Evolutionary conservation across 2,329 filamentous ascomycete genomes (phyloP).

Genomic region (Leptographium procerum): DNA sequence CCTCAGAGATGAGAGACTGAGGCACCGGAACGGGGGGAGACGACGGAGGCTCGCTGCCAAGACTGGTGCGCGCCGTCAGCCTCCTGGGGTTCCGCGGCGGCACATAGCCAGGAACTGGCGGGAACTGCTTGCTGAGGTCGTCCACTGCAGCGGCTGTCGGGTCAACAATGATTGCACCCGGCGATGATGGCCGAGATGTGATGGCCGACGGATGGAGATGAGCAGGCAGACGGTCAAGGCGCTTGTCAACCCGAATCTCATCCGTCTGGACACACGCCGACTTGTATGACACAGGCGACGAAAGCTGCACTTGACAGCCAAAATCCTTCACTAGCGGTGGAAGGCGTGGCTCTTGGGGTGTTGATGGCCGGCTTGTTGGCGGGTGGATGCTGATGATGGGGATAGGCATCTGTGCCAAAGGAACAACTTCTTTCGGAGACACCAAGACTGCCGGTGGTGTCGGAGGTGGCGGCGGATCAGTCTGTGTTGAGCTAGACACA

Average conservation of each 20-base stretch:
- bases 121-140: conserved; percentile 31
- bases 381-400: conserved; percentile 89
- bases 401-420: conserved; percentile 37
- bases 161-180: conserved; percentile 20
- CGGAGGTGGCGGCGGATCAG: conserved; percentile 26
- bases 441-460: conserved; percentile 1
- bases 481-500: conserved; percentile 52
- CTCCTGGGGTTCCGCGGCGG: conserved; percentile 50
- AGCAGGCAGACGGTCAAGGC: conserved; percentile 60
- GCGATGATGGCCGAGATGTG: conserved; percentile 47
- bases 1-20: conserved; percentile 19
- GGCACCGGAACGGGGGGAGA: conserved; percentile 25
- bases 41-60: conserved; percentile 33
- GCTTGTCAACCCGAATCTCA: conserved; percentile 73
- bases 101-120: conserved; percentile 39
- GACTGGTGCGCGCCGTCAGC: conserved; percentile 33
- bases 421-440: background rate
- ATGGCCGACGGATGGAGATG: conserved; percentile 74
- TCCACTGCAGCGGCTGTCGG: conserved; percentile 21
- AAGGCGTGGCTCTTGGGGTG: conserved; percentile 61
- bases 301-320: conserved; percentile 63
- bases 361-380: conserved; percentile 70
- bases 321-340: conserved; percentile 76
- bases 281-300: conserved; percentile 36
- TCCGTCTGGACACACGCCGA: conserved; percentile 68